A percentile compares a stretch with the other conserved stretches of the same genome.
phyloP scores from a whole-genome alignment of 192 early-diverging fungal species.

The Lobulomyces angularis region DNA sequence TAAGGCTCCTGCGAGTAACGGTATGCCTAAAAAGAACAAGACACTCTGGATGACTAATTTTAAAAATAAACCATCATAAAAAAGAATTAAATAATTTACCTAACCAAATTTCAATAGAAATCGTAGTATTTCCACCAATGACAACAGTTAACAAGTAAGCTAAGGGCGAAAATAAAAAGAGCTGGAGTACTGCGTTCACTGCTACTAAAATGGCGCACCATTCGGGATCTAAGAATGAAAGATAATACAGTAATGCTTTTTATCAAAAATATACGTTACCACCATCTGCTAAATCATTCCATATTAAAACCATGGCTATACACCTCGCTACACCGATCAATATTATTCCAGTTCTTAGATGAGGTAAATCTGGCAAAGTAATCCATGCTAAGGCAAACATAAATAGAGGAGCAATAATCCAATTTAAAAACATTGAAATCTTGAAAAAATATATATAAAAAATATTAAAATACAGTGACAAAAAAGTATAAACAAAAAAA shows the following conservation, averaged over 20 bases:
- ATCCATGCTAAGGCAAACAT: conserved; percentile 60
- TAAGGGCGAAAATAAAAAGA: conserved; percentile 48
- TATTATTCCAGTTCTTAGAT: conserved; percentile 54
- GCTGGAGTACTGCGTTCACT: conserved; percentile 55
- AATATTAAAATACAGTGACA: background rate
- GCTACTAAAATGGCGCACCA: conserved; percentile 61
- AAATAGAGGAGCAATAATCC: conserved; percentile 50
- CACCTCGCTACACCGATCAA: conserved; percentile 40
- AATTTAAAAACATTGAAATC: conserved; percentile 50
- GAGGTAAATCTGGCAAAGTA: conserved; percentile 48
- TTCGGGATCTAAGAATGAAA: too few relatives aligned
- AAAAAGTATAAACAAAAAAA: background rate
- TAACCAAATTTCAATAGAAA: conserved; percentile 41
- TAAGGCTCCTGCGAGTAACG: conserved; percentile 41
- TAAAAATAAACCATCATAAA: too few relatives aligned
- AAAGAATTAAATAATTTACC: conserved; percentile 12
- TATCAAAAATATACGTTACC: too few relatives aligned
- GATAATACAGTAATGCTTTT: too few relatives aligned
- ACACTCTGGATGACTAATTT: conserved; percentile 37
- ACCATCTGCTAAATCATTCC: conserved; percentile 56
- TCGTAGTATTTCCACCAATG: conserved; percentile 19
- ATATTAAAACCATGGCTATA: conserved; percentile 71
- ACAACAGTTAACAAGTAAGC: conserved; percentile 43
- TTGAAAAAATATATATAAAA: conserved; percentile 12
- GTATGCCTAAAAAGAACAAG: conserved; percentile 55